A percentile compares a stretch with the other conserved stretches of the same genome.
Conservation (phyloP, 2,329 filamentous ascomycete species). For the Pestalotiopsis sp. region DNA sequence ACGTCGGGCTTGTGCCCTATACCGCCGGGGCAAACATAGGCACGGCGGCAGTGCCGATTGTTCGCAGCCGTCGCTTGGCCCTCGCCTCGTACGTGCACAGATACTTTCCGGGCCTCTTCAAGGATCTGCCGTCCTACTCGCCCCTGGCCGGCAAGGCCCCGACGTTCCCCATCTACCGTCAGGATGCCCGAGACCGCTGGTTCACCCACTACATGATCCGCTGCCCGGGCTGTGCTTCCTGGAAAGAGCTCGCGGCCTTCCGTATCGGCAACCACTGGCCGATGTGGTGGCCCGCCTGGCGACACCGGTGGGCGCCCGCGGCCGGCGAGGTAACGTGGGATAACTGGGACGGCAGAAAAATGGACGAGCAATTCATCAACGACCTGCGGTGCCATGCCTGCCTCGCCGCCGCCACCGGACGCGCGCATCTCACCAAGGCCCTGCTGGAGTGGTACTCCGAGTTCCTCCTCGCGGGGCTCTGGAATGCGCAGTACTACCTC, state of each 20-base stretch:
- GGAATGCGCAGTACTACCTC: neutral
- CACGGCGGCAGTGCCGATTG: slow-evolving; percentile 1
- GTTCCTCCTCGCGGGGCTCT: neutral
- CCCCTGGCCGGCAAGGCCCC: neutral
- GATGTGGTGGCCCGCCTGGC: slow-evolving; percentile 11
- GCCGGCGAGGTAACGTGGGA: neutral
- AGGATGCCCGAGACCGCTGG: neutral
- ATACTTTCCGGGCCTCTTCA: slow-evolving; percentile 11
- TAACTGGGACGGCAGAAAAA: neutral
- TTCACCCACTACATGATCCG: slow-evolving; percentile 19
- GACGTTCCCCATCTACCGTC: slow-evolving; percentile 3
- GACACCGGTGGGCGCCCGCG: neutral
- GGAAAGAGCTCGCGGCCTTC: slow-evolving; percentile 15
- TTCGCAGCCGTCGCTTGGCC: slow-evolving; percentile 8
- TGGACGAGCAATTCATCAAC: neutral
- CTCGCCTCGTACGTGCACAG: slow-evolving; percentile 9
- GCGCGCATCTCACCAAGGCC: neutral
- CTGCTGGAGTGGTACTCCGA: neutral
- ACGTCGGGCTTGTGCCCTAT: neutral
- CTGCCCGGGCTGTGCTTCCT: slow-evolving; percentile 13
- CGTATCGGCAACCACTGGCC: slow-evolving; percentile 5
- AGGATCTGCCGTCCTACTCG: neutral
- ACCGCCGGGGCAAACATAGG: neutral
- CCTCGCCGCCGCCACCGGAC: neutral
- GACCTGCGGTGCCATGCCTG: neutral